Evolutionary conservation across 2,329 filamentous ascomycete species (phyloP).

Genomic region (Colletotrichum ledebouriae): DNA sequence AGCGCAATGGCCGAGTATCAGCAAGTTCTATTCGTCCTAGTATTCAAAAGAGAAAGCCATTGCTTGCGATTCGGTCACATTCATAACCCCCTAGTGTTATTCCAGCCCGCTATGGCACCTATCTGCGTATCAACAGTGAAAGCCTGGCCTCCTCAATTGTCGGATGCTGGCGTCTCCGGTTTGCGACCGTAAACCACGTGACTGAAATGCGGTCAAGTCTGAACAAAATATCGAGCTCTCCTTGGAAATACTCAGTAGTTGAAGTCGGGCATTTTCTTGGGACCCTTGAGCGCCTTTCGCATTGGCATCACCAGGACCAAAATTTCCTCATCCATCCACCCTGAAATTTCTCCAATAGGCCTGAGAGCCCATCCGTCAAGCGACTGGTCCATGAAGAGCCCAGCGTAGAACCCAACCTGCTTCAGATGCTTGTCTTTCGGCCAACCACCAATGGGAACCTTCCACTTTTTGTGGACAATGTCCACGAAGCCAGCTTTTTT

Average conservation of each 20-base stretch:
- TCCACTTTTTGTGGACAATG: slow-evolving; percentile 37
- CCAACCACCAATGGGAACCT: slow-evolving; percentile 43
- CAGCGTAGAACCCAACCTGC: slow-evolving; percentile 43
- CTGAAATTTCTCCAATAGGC: slow-evolving; percentile 48
- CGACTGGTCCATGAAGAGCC: slow-evolving; percentile 45
- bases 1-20: too few species aligned
- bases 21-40: too few species aligned
- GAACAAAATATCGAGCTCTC: background rate
- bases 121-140: too few species aligned
- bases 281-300: slow-evolving; percentile 24
- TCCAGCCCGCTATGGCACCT: too few species aligned
- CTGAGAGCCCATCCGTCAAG: slow-evolving; percentile 48
- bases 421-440: slow-evolving; percentile 32
- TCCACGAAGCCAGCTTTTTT: slow-evolving; percentile 44
- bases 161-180: background rate
- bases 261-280: slow-evolving; percentile 17
- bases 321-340: slow-evolving; percentile 48
- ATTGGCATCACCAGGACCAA: slow-evolving; percentile 45
- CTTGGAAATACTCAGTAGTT: slow-evolving; percentile 11
- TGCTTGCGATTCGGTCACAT: too few species aligned
- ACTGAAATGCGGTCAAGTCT: background rate
- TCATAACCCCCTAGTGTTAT: too few species aligned
- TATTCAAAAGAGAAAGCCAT: too few species aligned
- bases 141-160: too few species aligned
- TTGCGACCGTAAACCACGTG: slow-evolving; percentile 30